Conservation (phyloP, 306 rosid species). For the Cucurbita argyrosperma region DNA sequence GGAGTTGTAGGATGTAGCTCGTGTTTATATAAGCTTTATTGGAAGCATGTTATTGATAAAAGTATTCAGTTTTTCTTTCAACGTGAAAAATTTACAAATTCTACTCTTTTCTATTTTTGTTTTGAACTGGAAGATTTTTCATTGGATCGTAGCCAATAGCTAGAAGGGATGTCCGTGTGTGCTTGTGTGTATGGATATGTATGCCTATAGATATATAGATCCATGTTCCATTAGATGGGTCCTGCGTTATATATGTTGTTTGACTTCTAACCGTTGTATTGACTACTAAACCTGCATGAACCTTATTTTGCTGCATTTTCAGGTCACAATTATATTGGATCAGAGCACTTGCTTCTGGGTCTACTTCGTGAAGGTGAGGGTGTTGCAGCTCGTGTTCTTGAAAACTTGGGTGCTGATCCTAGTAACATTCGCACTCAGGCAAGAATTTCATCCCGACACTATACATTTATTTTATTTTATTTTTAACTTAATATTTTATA, state of each 20-base stretch:
- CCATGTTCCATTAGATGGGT: background rate
- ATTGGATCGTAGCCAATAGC: background rate
- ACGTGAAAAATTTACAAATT: background rate
- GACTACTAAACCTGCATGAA: background rate
- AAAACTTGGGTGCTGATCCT: constrained; percentile 89
- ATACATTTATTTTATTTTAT: background rate
- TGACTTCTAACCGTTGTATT: background rate
- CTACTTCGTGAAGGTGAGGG: constrained; percentile 97
- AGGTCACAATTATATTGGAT: constrained; percentile 95
- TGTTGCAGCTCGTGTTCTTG: constrained; percentile 96
- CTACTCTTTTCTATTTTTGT: background rate
- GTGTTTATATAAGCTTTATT: background rate
- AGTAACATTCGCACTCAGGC: constrained; percentile 89
- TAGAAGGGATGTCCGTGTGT: background rate
- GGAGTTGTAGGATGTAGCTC: background rate
- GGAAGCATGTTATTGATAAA: background rate
- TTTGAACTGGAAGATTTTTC: background rate
- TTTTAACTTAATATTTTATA: background rate
- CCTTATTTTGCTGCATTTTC: background rate
- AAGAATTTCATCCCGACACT: constrained; percentile 11
- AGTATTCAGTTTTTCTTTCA: background rate
- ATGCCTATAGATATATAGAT: background rate
- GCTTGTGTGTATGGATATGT: background rate
- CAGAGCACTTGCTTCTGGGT: constrained; percentile 96
- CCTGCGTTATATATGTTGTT: background rate